Base-by-base conservation (phyloP, 805 yeast genomes). In the Barnettozyma vustinii region DNA sequence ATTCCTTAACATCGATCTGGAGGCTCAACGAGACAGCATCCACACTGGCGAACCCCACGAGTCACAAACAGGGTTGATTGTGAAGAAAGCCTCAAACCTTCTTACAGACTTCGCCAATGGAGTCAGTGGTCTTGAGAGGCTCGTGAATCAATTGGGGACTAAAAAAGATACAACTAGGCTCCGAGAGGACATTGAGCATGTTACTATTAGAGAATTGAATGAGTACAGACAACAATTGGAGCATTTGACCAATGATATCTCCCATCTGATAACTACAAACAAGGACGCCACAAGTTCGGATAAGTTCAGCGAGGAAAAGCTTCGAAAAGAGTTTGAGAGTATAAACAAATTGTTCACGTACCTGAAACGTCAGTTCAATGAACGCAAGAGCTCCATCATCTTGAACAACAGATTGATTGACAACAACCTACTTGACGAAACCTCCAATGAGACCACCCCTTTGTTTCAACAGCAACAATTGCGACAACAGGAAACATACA, bases 251-350 rank as follows among this genome's bases (percentile, higher is more conserved):
- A 56, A 55, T 42, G 63, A 57, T 43, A 56, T 59, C 2, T 54
- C 61, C 2, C 56, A 55, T 33, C 42, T 61, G 25, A 50, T 59
- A 21, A 40, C 62, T 3, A 52, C 40, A 21, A 51, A 49, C 40
- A 30, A 35, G 13, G 18, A 36, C 23, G 50, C 55, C 16, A 47
- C 48, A 5, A 51, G 55, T 19, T 56, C 56, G 35, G 62, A 56
- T 37, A 56, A 54, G 40, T 61, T 60, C 49, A 60, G 60, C 36
- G 62, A 59, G 42, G 65, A 61, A 37, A 75, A 84, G 49, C 63
- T 87, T 18, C 67, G 71, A 15, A 70, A 70, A 20, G 92, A 87
- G 62, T 81, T 79, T 56, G 70, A 70, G 27, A 74, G 72, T 18
- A 70, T 85, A 19, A 74, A 76, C 52, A 66, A 66, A 40, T 75